These are phyloP conservation scores for Conoideocrella luteorostrata DNA, from an alignment of 2,329 filamentous ascomycete genomes.

Conservation along the genomic window DNA sequence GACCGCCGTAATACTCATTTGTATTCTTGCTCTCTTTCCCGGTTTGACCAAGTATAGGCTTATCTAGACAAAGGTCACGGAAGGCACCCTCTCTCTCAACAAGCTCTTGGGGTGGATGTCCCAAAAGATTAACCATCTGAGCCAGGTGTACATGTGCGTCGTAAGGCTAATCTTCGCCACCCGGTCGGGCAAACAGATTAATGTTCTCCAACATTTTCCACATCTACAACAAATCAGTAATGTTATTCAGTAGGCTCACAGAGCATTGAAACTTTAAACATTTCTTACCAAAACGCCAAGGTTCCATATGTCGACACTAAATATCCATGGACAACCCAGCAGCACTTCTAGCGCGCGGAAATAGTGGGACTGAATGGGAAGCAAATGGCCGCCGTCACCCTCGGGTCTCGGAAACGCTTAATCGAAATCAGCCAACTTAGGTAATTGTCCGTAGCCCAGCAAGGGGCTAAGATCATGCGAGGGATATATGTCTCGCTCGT, in stretches of 20 bases:
- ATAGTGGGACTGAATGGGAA: constrained; percentile 15
- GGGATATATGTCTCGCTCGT: constrained; percentile 9
- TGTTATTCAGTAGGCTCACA: not conserved
- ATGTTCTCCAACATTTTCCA: constrained; percentile 16
- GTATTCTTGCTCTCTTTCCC: constrained; percentile 10
- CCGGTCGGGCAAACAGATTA: constrained; percentile 11
- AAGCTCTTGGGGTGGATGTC: constrained; percentile 11
- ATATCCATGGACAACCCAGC: constrained; percentile 16
- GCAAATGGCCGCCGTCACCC: constrained; percentile 6
- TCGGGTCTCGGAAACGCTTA: constrained; percentile 8
- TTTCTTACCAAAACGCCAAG: constrained; percentile 13
- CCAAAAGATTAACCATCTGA: constrained; percentile 13
- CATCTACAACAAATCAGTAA: constrained; percentile 15
- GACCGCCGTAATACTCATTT: constrained; percentile 16
- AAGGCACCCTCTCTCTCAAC: constrained; percentile 12
- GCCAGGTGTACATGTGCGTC: constrained; percentile 17
- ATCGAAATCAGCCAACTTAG: constrained; percentile 14
- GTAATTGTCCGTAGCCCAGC: constrained; percentile 8
- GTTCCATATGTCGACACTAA: constrained; percentile 16
- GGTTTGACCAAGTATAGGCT: not conserved
- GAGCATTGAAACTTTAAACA: not conserved
- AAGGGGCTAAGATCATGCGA: constrained; percentile 11
- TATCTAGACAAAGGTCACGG: constrained; percentile 7
- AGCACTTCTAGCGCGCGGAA: constrained; percentile 18
- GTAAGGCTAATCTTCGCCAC: constrained; percentile 13